Evolutionary conservation across 169 alveolate genomes (phyloP).

Genomic region (Besnoitia besnoiti): DNA sequence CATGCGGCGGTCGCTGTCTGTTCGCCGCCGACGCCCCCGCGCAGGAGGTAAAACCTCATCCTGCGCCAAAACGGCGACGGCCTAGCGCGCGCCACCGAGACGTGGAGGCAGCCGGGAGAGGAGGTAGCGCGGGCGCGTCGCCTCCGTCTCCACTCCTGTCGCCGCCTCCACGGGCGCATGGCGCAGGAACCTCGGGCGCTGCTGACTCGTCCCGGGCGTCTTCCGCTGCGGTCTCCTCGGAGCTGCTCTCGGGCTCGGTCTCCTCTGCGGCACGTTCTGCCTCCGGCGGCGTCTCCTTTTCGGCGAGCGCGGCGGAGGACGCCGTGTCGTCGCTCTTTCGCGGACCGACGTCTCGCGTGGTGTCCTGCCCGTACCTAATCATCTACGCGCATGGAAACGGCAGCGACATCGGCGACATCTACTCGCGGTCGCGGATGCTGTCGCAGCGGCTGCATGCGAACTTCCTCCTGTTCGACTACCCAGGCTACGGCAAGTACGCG

Average conservation of each 20-base stretch:
- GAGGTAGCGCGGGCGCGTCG: no score
- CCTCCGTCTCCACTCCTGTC: no score
- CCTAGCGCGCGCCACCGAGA: no score
- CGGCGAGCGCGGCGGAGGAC: not conserved
- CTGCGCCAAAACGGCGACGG: no score
- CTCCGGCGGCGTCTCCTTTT: not conserved
- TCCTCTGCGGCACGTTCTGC: not conserved
- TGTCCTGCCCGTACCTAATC: slow-evolving; percentile 50
- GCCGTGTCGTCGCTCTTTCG: not conserved
- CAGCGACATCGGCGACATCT: slow-evolving; percentile 72
- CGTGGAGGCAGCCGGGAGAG: no score
- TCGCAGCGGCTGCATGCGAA: slow-evolving; percentile 65
- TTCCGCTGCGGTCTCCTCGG: not conserved
- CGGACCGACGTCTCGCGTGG: slow-evolving; percentile 19
- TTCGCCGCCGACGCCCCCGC: no score
- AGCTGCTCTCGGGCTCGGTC: not conserved
- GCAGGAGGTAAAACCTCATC: no score
- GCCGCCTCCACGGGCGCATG: no score
- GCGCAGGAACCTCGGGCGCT: no score
- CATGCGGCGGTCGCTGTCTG: not conserved
- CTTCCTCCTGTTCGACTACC: slow-evolving; percentile 74
- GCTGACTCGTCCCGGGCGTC: not conserved
- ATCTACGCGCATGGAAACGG: slow-evolving; percentile 79
- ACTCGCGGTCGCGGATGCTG: slow-evolving; percentile 57
- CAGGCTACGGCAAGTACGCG: slow-evolving; percentile 55